Conservation (phyloP, 768 basidiomycete species). For the Kwoniella mangroviensis region DNA sequence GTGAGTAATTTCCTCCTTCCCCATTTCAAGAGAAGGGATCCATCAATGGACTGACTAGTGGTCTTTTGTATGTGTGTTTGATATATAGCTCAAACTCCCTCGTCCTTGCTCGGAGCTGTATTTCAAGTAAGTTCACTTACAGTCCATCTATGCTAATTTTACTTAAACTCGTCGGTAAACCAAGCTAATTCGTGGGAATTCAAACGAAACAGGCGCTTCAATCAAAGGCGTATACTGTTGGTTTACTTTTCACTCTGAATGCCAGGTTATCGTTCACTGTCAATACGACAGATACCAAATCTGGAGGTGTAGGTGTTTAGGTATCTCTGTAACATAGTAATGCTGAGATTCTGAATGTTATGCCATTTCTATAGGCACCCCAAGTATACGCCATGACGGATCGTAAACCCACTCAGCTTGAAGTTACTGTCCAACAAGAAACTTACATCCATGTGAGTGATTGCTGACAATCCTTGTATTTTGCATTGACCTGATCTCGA, state of each 20-base stretch:
- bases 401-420: slow-evolving; percentile 13
- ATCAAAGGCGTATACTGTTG: slow-evolving; percentile 40
- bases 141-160: too few species aligned
- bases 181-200: background rate
- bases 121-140: slow-evolving; percentile 14
- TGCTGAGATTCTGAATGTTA: too few species aligned
- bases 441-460: slow-evolving; percentile 31
- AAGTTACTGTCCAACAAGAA: slow-evolving; percentile 30
- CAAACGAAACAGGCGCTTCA: slow-evolving; percentile 15
- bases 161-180: background rate
- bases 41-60: too few species aligned
- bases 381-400: slow-evolving; percentile 27
- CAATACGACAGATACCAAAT: background rate
- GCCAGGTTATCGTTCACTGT: slow-evolving; percentile 23
- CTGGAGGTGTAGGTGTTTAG: slow-evolving; percentile 1
- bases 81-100: slow-evolving; percentile 27
- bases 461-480: background rate
- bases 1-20: slow-evolving; percentile 12
- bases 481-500: background rate
- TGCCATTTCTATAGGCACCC: slow-evolving; percentile 14
- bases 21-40: too few species aligned
- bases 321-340: too few species aligned
- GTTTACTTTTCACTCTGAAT: slow-evolving; percentile 37
- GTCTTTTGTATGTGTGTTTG: too few species aligned
- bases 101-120: slow-evolving; percentile 13